Base-by-base conservation (phyloP, 495 filamentous ascomycete genomes). In the Aspergillus olivimuriae region DNA sequence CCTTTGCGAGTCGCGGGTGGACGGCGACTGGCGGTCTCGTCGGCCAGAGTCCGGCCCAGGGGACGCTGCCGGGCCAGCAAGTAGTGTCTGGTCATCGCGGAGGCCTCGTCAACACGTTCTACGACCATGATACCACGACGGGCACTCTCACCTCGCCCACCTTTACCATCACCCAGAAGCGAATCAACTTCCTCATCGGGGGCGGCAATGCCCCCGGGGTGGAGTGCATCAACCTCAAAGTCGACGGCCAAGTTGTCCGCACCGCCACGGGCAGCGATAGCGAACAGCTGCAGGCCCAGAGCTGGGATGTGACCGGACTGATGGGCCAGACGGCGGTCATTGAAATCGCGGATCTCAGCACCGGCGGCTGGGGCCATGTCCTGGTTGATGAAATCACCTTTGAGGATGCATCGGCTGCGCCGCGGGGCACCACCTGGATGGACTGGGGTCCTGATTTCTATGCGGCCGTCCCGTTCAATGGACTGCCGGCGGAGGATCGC, bases 401-500 rank as follows among this genome's bases (percentile, higher is more conserved):
- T n/a, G 6, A 6, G 26, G 26, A 30, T 30, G 26, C 26, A 30
- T 30, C 26, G 26, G 26, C 26, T 30, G 26, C 6, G 26, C 26
- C 26, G n/a, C 26, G 48, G 28, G 35, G 14, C 18, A 46, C 55
- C 8, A 66, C 61, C 37, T 66, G 63, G 53, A 49, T 78, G 34
- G 76, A 82, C 55, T 77, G 74, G 44, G 73, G 65, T 14, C 78
- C 78, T 36, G 77, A 81, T 53, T 76, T 72, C 48, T 80, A 81
- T 46, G 77, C 78, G 16, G 73, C 69, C 0, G 62, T 73, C 39
- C 72, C 68, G 50, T 80, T 75, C 52, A 72, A 73, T 48, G 70
- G 68, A 9, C 54, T 76, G 4, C 59, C 68, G 0, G 41, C 43
- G 4, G 60, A 51, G 15, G 53, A 64, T 18, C 62, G 62, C 17